Evolutionary conservation across 106 monocot genomes (phyloP).

Genomic region (Phalaenopsis equestris): DNA sequence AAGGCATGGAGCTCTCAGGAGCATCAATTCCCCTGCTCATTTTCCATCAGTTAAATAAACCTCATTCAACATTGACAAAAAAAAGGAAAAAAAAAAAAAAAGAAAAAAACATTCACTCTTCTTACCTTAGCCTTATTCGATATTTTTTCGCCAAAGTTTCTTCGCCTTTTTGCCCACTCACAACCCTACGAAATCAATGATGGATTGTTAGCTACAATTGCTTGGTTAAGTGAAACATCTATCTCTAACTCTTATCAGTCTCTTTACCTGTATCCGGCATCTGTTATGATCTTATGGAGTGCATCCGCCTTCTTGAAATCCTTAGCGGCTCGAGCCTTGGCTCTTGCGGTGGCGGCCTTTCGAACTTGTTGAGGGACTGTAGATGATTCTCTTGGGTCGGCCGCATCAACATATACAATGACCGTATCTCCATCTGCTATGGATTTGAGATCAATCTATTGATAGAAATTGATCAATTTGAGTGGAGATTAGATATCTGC

Average conservation of each 20-base stretch:
- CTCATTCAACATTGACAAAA: background rate
- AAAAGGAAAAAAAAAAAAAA: too few species aligned
- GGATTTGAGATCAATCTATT: constrained; percentile 59
- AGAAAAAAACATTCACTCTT: background rate
- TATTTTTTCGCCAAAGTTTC: constrained; percentile 71
- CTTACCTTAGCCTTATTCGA: constrained; percentile 77
- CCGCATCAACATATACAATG: constrained; percentile 65
- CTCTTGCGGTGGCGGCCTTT: constrained; percentile 40
- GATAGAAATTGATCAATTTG: background rate
- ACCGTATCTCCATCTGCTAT: constrained; percentile 88
- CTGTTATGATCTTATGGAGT: constrained; percentile 48
- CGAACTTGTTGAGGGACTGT: constrained; percentile 48
- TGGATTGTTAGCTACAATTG: background rate
- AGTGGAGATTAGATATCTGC: background rate
- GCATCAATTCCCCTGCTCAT: constrained; percentile 83
- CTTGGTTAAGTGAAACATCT: background rate
- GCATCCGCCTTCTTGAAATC: constrained; percentile 59
- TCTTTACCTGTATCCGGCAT: constrained; percentile 72
- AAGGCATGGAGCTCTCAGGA: constrained; percentile 84
- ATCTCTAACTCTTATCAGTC: background rate
- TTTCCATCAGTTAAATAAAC: background rate
- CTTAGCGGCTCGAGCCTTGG: constrained; percentile 49
- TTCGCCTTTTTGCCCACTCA: constrained; percentile 33
- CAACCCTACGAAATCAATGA: constrained; percentile 27
- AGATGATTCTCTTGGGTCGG: constrained; percentile 43